Conservation (phyloP, 805 yeast genomes). For the Suhomyces sp. region DNA sequence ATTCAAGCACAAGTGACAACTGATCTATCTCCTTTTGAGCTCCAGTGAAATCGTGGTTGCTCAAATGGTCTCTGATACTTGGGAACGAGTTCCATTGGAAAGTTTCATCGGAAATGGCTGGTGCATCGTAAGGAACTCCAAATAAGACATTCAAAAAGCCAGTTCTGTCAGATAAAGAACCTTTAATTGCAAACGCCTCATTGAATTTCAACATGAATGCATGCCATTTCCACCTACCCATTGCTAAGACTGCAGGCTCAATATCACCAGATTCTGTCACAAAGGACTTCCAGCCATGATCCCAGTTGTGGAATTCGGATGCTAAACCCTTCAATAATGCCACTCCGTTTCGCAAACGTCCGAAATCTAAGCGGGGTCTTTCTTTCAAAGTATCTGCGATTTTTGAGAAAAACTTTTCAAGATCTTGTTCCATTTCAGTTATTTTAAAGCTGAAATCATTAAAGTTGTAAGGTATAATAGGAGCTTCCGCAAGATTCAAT, state of each 20-base stretch:
- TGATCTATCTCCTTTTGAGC: constrained; percentile 56
- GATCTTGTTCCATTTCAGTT: constrained; percentile 44
- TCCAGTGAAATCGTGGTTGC: constrained; percentile 43
- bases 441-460: constrained; percentile 45
- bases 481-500: constrained; percentile 68
- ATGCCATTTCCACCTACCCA: constrained; percentile 80
- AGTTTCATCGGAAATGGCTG: constrained; percentile 31
- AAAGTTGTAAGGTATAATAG: constrained; percentile 71
- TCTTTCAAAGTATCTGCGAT: constrained; percentile 8
- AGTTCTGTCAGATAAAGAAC: constrained; percentile 49
- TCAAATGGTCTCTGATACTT: constrained; percentile 65
- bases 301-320: constrained; percentile 52
- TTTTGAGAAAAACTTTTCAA: constrained; percentile 39
- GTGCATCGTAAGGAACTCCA: constrained; percentile 67
- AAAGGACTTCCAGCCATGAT: constrained; percentile 59
- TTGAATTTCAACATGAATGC: constrained; percentile 59
- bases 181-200: constrained; percentile 47
- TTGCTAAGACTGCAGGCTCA: constrained; percentile 72
- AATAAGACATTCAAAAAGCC: constrained; percentile 68
- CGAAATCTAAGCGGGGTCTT: constrained; percentile 23
- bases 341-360: constrained; percentile 23
- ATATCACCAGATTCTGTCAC: constrained; percentile 44
- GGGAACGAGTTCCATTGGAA: constrained; percentile 72
- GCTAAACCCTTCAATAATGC: constrained; percentile 35
- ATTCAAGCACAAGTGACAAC: too few relatives aligned